Conservation (phyloP, 176 grass and related monocot species). For the Paspalum notatum region DNA sequence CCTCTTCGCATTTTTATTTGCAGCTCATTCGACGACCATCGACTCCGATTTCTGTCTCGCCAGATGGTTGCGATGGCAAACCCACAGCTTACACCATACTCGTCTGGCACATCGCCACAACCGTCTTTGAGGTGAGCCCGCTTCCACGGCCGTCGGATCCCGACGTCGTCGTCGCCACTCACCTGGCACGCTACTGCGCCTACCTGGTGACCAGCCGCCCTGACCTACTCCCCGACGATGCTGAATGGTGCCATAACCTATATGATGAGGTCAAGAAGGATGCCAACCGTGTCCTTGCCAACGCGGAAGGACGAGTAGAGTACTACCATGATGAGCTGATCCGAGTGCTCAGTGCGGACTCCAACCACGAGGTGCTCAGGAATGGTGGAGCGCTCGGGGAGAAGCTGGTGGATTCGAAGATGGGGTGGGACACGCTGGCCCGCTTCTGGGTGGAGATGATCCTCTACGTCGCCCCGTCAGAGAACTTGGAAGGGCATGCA, state of each 20-base stretch:
- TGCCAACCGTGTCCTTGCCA: background rate
- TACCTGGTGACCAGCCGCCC: background rate
- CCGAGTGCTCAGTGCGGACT: no score
- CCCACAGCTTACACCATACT: background rate
- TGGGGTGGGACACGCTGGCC: background rate
- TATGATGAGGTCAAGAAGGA: background rate
- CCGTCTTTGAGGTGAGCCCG: background rate
- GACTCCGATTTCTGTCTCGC: background rate
- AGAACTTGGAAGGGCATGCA: background rate
- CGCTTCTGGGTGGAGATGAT: background rate
- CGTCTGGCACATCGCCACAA: background rate
- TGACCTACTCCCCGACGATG: background rate
- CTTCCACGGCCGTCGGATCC: background rate
- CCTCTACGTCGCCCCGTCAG: background rate
- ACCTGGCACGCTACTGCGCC: background rate
- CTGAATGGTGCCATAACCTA: background rate
- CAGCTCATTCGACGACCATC: background rate
- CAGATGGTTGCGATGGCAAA: background rate
- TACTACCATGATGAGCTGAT: no score
- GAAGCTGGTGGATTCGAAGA: background rate
- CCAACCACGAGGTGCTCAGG: background rate
- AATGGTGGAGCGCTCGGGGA: background rate
- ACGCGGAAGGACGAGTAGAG: no score
- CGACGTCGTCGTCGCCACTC: background rate
- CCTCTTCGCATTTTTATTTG: no score